A percentile compares a stretch with the other conserved stretches of the same genome.
Conservation (phyloP, 495 filamentous ascomycete species). For the Daldinia vernicosa region DNA sequence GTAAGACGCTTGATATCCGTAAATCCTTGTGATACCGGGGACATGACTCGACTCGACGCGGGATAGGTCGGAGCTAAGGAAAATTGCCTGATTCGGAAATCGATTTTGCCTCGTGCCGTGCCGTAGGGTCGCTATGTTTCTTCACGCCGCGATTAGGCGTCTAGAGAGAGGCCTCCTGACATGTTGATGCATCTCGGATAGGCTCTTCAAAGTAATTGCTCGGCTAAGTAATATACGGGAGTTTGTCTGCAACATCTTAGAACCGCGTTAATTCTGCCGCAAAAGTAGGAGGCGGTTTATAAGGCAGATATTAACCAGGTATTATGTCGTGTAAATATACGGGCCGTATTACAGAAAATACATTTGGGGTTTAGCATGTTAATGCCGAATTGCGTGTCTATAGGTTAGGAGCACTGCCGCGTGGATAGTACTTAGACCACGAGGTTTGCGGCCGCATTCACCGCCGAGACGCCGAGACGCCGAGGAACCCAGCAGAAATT, state of each 20-base stretch:
- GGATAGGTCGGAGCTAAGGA: constrained; percentile 26
- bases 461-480: constrained; percentile 35
- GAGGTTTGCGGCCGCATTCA: constrained; percentile 1
- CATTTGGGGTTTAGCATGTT: not conserved
- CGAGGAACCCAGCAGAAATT: constrained; percentile 3
- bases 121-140: not conserved
- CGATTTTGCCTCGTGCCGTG: not conserved
- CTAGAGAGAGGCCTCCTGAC: not conserved
- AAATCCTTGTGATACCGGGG: not conserved
- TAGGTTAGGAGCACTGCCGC: not conserved
- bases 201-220: not conserved
- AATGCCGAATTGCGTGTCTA: constrained; percentile 22
- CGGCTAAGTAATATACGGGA: not conserved
- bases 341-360: constrained; percentile 7
- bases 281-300: not conserved
- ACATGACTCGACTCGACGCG: constrained; percentile 10
- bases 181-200: not conserved
- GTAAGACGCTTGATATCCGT: not conserved
- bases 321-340: not conserved
- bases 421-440: constrained; percentile 3
- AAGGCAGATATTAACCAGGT: not conserved
- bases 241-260: not conserved
- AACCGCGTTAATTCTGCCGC: not conserved
- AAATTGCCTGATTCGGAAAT: constrained; percentile 36
- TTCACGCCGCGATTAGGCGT: not conserved